Percentiles rank a stretch among this genome's conserved stretches.
Conservation (phyloP, 2,329 filamentous ascomycete species). For the Zasmidium citrigriseum region DNA sequence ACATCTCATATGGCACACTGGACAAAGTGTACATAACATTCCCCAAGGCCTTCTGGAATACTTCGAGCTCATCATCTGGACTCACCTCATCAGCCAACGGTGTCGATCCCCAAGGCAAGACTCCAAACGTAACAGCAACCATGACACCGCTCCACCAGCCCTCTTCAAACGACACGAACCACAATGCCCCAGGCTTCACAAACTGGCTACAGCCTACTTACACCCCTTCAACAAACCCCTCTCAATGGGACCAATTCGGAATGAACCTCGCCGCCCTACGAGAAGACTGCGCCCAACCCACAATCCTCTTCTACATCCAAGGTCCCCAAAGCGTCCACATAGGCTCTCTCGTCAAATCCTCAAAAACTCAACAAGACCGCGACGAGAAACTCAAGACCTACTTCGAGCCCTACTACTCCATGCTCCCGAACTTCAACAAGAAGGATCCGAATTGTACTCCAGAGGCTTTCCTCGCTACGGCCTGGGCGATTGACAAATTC, state of each 20-base stretch:
- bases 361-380: conserved; percentile 48
- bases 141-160: conserved; percentile 38
- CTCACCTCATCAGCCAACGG: background rate
- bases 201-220: conserved; percentile 76
- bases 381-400: conserved; percentile 62
- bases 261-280: conserved; percentile 72
- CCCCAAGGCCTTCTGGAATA: conserved; percentile 70
- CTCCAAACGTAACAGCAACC: conserved; percentile 41
- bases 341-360: conserved; percentile 38
- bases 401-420: conserved; percentile 76
- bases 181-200: conserved; percentile 62
- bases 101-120: conserved; percentile 11
- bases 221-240: conserved; percentile 60
- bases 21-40: conserved; percentile 72
- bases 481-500: conserved; percentile 76
- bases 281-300: conserved; percentile 65
- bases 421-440: conserved; percentile 66
- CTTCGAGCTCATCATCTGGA: background rate
- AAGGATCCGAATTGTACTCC: conserved; percentile 62
- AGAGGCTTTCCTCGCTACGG: conserved; percentile 65
- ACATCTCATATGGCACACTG: conserved; percentile 68
- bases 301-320: conserved; percentile 80
- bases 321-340: conserved; percentile 62
- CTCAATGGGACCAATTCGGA: conserved; percentile 63
- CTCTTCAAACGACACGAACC: background rate